Evolutionary conservation across 306 rosid genomes (phyloP).

Genomic region (Biancaea sappan): DNA sequence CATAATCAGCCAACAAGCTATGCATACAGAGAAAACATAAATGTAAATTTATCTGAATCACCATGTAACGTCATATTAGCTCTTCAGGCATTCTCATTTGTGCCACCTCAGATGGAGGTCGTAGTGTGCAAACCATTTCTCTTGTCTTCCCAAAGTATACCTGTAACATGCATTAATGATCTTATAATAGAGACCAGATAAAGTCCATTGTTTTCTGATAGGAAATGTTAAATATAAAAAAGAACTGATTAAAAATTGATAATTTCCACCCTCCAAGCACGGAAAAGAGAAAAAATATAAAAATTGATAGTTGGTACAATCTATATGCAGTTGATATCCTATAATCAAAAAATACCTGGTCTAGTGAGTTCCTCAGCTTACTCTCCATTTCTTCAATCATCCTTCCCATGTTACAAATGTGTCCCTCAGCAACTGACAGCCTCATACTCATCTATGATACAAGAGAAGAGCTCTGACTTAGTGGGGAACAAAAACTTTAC

Average conservation of each 20-base stretch:
- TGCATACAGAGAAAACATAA: constrained; percentile 10
- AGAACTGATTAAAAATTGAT: constrained; percentile 12
- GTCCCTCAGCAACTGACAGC: constrained; percentile 82
- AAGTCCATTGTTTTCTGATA: neutral
- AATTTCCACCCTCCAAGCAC: neutral
- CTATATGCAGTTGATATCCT: constrained; percentile 11
- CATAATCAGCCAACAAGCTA: constrained; percentile 25
- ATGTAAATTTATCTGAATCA: neutral
- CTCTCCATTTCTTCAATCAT: constrained; percentile 99
- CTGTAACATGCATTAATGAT: constrained; percentile 41
- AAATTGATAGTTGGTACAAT: neutral
- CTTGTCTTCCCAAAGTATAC: constrained; percentile 96
- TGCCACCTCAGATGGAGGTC: constrained; percentile 76
- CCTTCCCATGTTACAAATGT: constrained; percentile 95
- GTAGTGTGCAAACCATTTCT: constrained; percentile 97
- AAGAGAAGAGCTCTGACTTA: constrained; percentile 6
- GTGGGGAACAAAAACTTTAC: neutral
- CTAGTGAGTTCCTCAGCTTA: constrained; percentile 92
- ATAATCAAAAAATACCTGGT: constrained; percentile 63
- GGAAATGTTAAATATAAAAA: neutral
- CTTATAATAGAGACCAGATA: neutral
- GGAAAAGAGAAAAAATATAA: neutral
- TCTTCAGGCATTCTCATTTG: constrained; percentile 60
- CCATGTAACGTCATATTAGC: constrained; percentile 36
- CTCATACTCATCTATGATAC: constrained; percentile 78